Conservation (phyloP, 2,329 filamentous ascomycete genomes). For the Xylaria sp. region DNA sequence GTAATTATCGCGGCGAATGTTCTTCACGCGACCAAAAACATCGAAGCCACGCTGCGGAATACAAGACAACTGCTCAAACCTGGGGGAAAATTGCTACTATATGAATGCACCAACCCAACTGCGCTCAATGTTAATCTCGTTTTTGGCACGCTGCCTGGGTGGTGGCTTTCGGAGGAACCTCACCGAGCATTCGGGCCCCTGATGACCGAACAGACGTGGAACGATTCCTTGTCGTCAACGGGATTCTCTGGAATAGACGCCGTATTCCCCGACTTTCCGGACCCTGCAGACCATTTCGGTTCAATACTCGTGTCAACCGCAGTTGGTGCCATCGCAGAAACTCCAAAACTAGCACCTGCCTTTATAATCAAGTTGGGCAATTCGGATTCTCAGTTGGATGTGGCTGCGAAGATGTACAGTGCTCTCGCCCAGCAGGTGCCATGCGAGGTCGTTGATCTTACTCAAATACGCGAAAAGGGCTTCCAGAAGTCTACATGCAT, state of each 20-base stretch:
- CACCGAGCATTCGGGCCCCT: conserved; percentile 44
- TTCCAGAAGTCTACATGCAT: conserved; percentile 40
- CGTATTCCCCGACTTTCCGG: conserved; percentile 40
- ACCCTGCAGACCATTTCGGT: conserved; percentile 38
- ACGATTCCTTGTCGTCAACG: conserved; percentile 31
- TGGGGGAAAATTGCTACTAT: conserved; percentile 38
- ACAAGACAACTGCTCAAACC: conserved; percentile 41
- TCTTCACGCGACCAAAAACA: conserved; percentile 40
- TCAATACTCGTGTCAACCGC: conserved; percentile 43
- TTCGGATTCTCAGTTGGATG: conserved; percentile 23
- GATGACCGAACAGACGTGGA: conserved; percentile 44
- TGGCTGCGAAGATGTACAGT: conserved; percentile 19
- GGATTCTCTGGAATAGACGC: conserved; percentile 42
- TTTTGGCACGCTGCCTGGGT: conserved; percentile 53
- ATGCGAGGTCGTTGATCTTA: conserved; percentile 31
- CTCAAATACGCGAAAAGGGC: conserved; percentile 25
- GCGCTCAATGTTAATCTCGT: conserved; percentile 35
- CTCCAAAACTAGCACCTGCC: conserved; percentile 16
- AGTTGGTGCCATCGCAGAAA: neutral
- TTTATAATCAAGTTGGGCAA: conserved; percentile 29
- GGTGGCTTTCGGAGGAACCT: conserved; percentile 52
- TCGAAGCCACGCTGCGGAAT: conserved; percentile 39
- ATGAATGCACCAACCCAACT: conserved; percentile 34
- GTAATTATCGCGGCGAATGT: conserved; percentile 48
- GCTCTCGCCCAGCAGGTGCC: conserved; percentile 8